Percentiles rank a stretch among this genome's conserved stretches.
Evolutionary conservation across 2,329 filamentous ascomycete genomes (phyloP).

Genomic region (Orbilia javanica): DNA sequence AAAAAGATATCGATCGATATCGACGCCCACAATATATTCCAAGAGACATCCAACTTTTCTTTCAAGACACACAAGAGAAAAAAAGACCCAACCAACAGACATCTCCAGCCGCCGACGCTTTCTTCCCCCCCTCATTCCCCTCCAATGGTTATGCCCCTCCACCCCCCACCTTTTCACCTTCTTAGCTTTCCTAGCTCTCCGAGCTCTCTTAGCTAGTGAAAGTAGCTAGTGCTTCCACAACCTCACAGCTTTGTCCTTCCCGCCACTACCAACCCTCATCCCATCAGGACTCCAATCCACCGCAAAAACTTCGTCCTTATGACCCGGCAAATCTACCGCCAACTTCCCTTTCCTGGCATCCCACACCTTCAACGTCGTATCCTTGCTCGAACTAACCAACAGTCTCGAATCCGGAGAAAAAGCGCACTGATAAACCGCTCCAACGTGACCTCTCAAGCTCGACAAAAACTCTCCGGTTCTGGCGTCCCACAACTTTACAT

Average conservation of each 20-base stretch:
- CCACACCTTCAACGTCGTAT: slow-evolving; percentile 77
- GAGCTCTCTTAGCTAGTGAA: not conserved
- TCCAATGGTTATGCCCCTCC: slow-evolving; percentile 21
- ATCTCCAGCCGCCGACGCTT: slow-evolving; percentile 19
- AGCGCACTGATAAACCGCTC: slow-evolving; percentile 89
- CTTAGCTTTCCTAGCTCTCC: too few species aligned
- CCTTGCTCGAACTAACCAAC: slow-evolving; percentile 84
- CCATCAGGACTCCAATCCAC: slow-evolving; percentile 58
- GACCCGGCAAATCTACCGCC: slow-evolving; percentile 67
- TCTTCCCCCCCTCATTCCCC: not conserved
- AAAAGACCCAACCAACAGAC: slow-evolving; percentile 2
- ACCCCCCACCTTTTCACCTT: slow-evolving; percentile 8
- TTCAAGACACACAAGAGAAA: not conserved
- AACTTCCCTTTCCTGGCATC: slow-evolving; percentile 88
- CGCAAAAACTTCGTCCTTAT: slow-evolving; percentile 67
- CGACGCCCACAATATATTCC: not conserved
- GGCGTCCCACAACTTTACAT: slow-evolving; percentile 73
- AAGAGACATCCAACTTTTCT: slow-evolving; percentile 3
- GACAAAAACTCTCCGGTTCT: slow-evolving; percentile 75
- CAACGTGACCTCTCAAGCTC: slow-evolving; percentile 89
- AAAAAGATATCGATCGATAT: not conserved
- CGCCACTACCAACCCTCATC: slow-evolving; percentile 87
- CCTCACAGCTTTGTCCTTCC: slow-evolving; percentile 85
- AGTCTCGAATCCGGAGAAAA: slow-evolving; percentile 94
- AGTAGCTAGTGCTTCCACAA: slow-evolving; percentile 73